A percentile compares a stretch with the other conserved stretches of the same genome.
phyloP scores from a whole-genome alignment of 2,329 filamentous ascomycete species.

The Penicillium sp. region DNA sequence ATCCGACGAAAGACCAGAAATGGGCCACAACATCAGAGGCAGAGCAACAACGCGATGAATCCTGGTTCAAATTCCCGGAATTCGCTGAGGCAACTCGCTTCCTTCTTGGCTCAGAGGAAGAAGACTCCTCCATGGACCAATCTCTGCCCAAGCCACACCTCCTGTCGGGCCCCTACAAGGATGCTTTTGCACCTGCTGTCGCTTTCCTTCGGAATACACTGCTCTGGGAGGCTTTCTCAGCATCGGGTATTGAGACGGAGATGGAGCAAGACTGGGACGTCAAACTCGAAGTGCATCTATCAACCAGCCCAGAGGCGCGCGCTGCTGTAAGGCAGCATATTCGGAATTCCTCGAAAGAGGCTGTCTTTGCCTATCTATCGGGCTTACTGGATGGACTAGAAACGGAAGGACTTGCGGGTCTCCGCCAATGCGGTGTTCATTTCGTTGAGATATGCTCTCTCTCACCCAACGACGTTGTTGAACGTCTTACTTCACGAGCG shows the following conservation, averaged over 20 bases:
- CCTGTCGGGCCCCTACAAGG: constrained; percentile 36
- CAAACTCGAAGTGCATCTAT: constrained; percentile 72
- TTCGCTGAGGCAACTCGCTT: constrained; percentile 42
- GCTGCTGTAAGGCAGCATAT: constrained; percentile 52
- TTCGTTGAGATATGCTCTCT: constrained; percentile 62
- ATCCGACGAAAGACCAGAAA: constrained; percentile 53
- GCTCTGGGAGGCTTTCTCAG: constrained; percentile 59
- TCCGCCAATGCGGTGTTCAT: constrained; percentile 51
- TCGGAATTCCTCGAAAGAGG: constrained; percentile 35
- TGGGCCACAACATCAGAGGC: constrained; percentile 46
- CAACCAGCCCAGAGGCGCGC: constrained; percentile 70
- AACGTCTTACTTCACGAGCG: constrained; percentile 54
- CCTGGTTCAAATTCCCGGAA: constrained; percentile 45
- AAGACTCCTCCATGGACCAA: constrained; percentile 37
- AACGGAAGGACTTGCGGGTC: constrained; percentile 43
- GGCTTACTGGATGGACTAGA: constrained; percentile 52
- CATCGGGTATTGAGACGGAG: constrained; percentile 51
- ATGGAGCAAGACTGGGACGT: constrained; percentile 84
- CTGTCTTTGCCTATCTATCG: constrained; percentile 48
- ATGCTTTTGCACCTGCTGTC: constrained; percentile 70
- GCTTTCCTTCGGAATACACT: constrained; percentile 69
- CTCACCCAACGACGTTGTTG: constrained; percentile 57
- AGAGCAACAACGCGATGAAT: constrained; percentile 57
- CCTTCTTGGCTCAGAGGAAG: constrained; percentile 31
- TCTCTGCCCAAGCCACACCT: constrained; percentile 35